Evolutionary conservation across 345 rosid species (phyloP), one percentile per base, ranked within the genome.

Genomic region (Litchi chinensis): DNA sequence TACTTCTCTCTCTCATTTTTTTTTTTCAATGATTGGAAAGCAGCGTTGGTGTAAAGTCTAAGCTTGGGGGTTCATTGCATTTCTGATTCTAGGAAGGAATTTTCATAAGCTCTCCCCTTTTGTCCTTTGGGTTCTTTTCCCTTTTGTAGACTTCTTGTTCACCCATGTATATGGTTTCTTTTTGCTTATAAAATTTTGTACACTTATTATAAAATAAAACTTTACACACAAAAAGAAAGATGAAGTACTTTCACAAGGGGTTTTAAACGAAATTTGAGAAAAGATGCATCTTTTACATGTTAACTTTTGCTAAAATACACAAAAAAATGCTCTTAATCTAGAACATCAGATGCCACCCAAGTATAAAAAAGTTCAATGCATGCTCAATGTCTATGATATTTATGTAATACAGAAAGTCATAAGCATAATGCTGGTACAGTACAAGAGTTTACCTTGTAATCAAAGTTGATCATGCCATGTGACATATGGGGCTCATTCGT

Each of bases 401-500:
- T 39, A 26, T 41, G 18, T 7, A 59, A 73, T 39, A 19, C 52
- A 11, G 12, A 5, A 5, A 18, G 10, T 43, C 37, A 73, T 10
- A 37, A 37, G 28, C 43, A 44, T 0, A 26, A 44, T 62, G 60
- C 24, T 62, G 60, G 10, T 65, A 65, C 3, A 16, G 73, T 43
- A 32, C 32, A 66, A 48, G 24, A 71, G 52, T 22, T 70, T 76
- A 96, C 99, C 97, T 93, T 93, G 90, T 91, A 94, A 90, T 96
- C 98, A 73, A 96, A 94, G 86, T 90, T 91, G 85, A 88, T 76
- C 90, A 91, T 89, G 77, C 88, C 98, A 40, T 94, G 97, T 2
- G 99, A 96, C 92, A 89, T 76, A 82, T 96, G 98, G 65, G 87
- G 92, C 84, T 96, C 98, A 68, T 78, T 85, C 10, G 99, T 83